A percentile compares a stretch with the other conserved stretches of the same genome.
These are phyloP conservation scores for Torulaspora gathmanii DNA, from an alignment of 805 yeast species.

Conservation along the genomic window DNA sequence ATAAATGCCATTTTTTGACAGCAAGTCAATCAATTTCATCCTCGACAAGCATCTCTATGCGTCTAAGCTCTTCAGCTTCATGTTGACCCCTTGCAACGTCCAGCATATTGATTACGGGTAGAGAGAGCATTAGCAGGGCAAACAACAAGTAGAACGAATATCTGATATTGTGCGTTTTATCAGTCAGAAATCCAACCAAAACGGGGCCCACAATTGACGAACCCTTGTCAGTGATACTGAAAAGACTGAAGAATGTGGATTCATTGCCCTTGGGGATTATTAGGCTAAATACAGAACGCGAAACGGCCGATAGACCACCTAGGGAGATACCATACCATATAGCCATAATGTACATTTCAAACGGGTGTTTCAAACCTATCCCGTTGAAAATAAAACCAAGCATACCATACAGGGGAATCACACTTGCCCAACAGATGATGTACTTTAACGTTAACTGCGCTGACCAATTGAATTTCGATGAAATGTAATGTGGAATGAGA, in stretches of 20 bases:
- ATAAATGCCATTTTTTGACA: background rate
- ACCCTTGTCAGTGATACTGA: conserved; percentile 76
- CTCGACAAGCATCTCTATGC: conserved; percentile 6
- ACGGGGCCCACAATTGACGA: conserved; percentile 71
- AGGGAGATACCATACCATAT: conserved; percentile 71
- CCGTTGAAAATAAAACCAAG: conserved; percentile 53
- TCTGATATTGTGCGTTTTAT: conserved; percentile 66
- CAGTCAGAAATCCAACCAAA: conserved; percentile 66
- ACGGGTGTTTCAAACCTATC: conserved; percentile 57
- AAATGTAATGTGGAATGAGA: conserved; percentile 44
- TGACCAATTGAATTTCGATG: conserved; percentile 37
- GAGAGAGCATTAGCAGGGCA: conserved; percentile 46
- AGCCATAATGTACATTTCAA: conserved; percentile 66
- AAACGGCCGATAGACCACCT: conserved; percentile 67
- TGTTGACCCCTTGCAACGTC: conserved; percentile 58
- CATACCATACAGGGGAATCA: conserved; percentile 69
- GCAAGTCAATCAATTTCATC: background rate
- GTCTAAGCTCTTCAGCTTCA: conserved; percentile 45
- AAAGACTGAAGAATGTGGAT: conserved; percentile 68
- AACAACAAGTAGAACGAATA: conserved; percentile 65
- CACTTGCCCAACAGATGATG: conserved; percentile 54
- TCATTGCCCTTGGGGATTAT: conserved; percentile 73
- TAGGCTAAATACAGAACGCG: conserved; percentile 62
- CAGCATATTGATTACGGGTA: conserved; percentile 52
- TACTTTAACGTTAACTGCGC: conserved; percentile 49